phyloP scores from a whole-genome alignment of 179 eudicot species.

The Amaranthus tricolor region DNA sequence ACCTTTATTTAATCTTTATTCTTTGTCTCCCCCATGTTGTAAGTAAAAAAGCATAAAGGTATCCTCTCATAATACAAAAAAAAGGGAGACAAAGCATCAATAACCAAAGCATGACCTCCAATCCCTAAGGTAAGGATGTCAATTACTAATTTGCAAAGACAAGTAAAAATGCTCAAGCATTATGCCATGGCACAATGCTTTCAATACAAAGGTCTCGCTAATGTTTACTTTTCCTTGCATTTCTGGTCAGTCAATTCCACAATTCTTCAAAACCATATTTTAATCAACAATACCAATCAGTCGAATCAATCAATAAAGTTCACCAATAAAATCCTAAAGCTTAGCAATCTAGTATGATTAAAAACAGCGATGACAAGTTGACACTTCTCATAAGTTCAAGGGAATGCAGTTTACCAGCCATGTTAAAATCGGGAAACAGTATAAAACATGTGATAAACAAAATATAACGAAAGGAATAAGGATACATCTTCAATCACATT shows the following conservation, averaged over 20 bases:
- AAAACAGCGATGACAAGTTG: not conserved
- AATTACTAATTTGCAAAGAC: not conserved
- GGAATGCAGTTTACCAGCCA: not conserved
- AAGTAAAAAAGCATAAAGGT: no score
- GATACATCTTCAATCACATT: conserved; percentile 92
- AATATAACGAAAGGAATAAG: conserved; percentile 24
- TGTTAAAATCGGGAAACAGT: not conserved
- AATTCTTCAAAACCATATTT: not conserved
- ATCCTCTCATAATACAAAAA: no score
- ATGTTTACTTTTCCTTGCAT: not conserved
- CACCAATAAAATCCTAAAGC: not conserved
- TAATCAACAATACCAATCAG: not conserved
- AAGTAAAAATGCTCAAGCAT: not conserved
- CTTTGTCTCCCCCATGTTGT: no score
- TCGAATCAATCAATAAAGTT: not conserved
- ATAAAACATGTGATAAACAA: not conserved
- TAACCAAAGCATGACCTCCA: no score
- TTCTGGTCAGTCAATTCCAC: not conserved
- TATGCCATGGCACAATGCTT: not conserved
- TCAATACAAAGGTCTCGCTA: not conserved
- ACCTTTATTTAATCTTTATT: no score
- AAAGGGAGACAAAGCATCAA: no score
- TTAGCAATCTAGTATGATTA: not conserved
- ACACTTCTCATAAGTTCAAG: not conserved
- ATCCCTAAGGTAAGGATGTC: no score